Percentiles rank a stretch among this genome's conserved stretches.
These are phyloP conservation scores for Acer saccharum DNA, from an alignment of 345 rosid genomes.

Conservation along the genomic window DNA sequence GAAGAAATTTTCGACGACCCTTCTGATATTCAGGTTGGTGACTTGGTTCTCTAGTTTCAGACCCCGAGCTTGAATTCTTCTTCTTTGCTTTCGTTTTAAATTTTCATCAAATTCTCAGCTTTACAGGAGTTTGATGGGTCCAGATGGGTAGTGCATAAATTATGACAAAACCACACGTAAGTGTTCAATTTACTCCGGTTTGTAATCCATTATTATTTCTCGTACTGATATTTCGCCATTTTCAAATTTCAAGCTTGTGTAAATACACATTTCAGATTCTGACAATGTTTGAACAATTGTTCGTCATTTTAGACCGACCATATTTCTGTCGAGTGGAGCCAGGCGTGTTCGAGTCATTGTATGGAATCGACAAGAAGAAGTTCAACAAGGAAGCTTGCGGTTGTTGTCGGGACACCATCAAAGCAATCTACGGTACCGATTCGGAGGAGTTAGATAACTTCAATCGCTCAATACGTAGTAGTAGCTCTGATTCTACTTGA, in stretches of 20 bases:
- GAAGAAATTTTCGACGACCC: conserved; percentile 76
- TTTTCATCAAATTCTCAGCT: conserved; percentile 37
- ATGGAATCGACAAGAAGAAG: conserved; percentile 58
- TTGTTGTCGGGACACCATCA: conserved; percentile 73
- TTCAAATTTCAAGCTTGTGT: not conserved
- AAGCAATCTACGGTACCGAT: conserved; percentile 59
- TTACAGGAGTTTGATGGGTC: conserved; percentile 64
- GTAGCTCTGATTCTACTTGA: conserved; percentile 26
- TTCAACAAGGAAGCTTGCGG: conserved; percentile 78
- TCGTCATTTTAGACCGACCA: conserved; percentile 59
- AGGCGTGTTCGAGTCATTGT: conserved; percentile 53
- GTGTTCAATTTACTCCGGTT: conserved; percentile 82
- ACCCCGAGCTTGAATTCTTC: conserved; percentile 22
- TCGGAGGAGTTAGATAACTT: conserved; percentile 62
- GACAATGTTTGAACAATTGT: no score
- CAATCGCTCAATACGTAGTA: conserved; percentile 43
- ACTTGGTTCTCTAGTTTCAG: not conserved
- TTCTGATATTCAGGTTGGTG: conserved; percentile 54
- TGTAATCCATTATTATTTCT: not conserved
- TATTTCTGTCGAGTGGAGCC: conserved; percentile 83
- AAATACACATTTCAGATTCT: no score
- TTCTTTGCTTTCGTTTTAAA: not conserved
- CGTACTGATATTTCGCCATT: not conserved
- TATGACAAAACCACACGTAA: conserved; percentile 75
- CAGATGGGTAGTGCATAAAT: conserved; percentile 88